A percentile compares a stretch with the other conserved stretches of the same genome.
phyloP scores from a whole-genome alignment of 805 yeast species.

The Cyberlindnera mrakii region DNA sequence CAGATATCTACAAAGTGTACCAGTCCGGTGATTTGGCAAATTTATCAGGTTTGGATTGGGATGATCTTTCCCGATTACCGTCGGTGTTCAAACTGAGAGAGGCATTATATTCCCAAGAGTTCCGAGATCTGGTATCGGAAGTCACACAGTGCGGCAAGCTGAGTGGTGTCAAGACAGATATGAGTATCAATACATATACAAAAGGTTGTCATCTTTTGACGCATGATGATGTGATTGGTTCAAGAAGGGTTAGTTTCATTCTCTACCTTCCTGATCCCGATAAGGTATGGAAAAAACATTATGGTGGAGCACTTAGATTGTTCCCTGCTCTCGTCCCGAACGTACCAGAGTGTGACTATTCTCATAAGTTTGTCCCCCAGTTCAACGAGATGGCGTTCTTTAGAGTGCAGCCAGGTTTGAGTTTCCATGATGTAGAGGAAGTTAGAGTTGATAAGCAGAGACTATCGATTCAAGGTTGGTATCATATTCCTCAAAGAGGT shows the following conservation, averaged over 20 bases:
- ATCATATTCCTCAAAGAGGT: constrained; percentile 91
- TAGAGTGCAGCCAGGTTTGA: constrained; percentile 91
- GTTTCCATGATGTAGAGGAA: constrained; percentile 98
- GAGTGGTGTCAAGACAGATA: constrained; percentile 87
- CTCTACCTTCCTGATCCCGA: constrained; percentile 92
- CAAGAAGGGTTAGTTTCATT: constrained; percentile 88
- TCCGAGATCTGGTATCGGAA: constrained; percentile 68
- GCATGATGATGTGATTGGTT: constrained; percentile 97
- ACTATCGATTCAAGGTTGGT: constrained; percentile 96
- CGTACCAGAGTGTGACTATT: constrained; percentile 77
- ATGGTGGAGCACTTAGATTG: constrained; percentile 88
- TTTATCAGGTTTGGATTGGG: constrained; percentile 74
- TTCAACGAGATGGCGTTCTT: constrained; percentile 96
- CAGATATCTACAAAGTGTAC: constrained; percentile 90
- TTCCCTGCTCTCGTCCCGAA: constrained; percentile 85
- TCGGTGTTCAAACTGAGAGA: constrained; percentile 73
- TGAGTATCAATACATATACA: constrained; percentile 85
- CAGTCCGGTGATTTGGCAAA: constrained; percentile 93
- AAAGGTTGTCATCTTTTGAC: constrained; percentile 91
- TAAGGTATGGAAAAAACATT: constrained; percentile 78
- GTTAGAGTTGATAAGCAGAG: constrained; percentile 88
- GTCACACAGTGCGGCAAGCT: constrained; percentile 86
- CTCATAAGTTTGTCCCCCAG: constrained; percentile 73
- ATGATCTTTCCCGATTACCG: constrained; percentile 68
- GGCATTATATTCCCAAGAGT: constrained; percentile 81